Evolutionary conservation across 169 alveolate genomes (phyloP), one percentile per base, ranked within the genome.

Genomic region (Cyclospora cayetanensis): DNA sequence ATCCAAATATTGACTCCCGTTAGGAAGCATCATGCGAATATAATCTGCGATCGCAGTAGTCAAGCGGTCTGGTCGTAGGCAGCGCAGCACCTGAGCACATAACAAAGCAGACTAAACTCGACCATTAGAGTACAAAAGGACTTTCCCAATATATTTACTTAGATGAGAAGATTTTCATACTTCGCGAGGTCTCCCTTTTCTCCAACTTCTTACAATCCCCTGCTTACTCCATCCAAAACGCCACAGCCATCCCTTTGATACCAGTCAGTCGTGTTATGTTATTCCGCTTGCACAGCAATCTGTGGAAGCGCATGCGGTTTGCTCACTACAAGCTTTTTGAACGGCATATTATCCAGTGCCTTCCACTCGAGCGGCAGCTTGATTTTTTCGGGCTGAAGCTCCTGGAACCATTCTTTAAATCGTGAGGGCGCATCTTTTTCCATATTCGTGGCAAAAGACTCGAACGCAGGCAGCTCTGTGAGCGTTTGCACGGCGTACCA

Each of bases 321-420:
- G n/a, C 91, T 0, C 41, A 84, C 91, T 66, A 97, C 94, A 68
- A 98, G 95, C 92, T 98, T 98, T 94, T 97, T 97, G 98, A 98
- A 98, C 50, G 99, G 98, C 97, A 95, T 95, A 55, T 93, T 55
- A 84, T 97, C 98, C 37, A 97, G 96, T 90, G 97, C 96, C 96
- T 98, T 98, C 99, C 99, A 98, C 92, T 98, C 99, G 50, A 98
- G 96, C 35, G 99, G 99, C 88, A 98, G 94, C 93, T 97, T 97
- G 83, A 96, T 97, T 82, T 96, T 97, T 94, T 98, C 99, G 3
- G 99, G 99, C 39, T 95, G 94, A 3, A 97, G 92, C 94, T 98
- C 99, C 86, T 97, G 97, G 94, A 97, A 97, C 99, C 99, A 98
- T 90, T 98, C 99, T 93, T 96, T 97, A 96, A 98, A 98, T 86